A percentile compares a stretch with the other conserved stretches of the same genome.
Evolutionary conservation across 805 yeast genomes (phyloP).

Genomic region (Saturnispora diversa): DNA sequence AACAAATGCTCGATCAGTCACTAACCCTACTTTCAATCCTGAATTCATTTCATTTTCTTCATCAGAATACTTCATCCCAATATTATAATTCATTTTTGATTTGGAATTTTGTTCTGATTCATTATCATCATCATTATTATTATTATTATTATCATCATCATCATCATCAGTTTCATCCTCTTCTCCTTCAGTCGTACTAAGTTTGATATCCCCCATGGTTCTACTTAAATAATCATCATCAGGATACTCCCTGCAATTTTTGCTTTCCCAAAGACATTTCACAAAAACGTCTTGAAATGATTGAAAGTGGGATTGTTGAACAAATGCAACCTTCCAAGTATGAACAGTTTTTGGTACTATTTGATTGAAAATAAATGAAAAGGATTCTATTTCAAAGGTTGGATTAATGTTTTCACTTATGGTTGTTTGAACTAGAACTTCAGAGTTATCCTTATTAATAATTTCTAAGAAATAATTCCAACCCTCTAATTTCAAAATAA

Average conservation of each 20-base stretch:
- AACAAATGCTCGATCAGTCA: slow-evolving; percentile 67
- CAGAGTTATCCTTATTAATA: slow-evolving; percentile 14
- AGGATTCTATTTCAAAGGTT: not conserved
- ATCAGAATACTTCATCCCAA: not conserved
- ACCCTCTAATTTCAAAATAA: slow-evolving; percentile 37
- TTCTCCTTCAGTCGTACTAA: slow-evolving; percentile 27
- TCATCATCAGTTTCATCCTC: slow-evolving; percentile 24
- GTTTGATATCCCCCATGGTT: slow-evolving; percentile 34
- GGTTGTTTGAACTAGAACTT: slow-evolving; percentile 30
- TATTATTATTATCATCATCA: slow-evolving; percentile 25
- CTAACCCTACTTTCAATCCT: slow-evolving; percentile 61
- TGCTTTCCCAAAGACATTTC: slow-evolving; percentile 52
- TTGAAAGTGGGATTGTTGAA: slow-evolving; percentile 31
- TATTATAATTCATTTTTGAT: not conserved
- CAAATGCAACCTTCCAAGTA: slow-evolving; percentile 61
- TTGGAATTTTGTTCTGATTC: slow-evolving; percentile 21
- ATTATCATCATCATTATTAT: slow-evolving; percentile 33
- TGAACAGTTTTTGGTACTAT: slow-evolving; percentile 17
- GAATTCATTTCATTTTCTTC: slow-evolving; percentile 37
- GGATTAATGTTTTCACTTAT: slow-evolving; percentile 38
- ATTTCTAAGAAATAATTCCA: slow-evolving; percentile 51
- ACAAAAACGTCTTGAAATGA: slow-evolving; percentile 47
- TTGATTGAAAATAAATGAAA: slow-evolving; percentile 34
- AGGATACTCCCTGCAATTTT: slow-evolving; percentile 44
- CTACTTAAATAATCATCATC: slow-evolving; percentile 46